Base-by-base conservation (phyloP, 495 filamentous ascomycete genomes). In the Umbilicaria muhlenbergii region DNA sequence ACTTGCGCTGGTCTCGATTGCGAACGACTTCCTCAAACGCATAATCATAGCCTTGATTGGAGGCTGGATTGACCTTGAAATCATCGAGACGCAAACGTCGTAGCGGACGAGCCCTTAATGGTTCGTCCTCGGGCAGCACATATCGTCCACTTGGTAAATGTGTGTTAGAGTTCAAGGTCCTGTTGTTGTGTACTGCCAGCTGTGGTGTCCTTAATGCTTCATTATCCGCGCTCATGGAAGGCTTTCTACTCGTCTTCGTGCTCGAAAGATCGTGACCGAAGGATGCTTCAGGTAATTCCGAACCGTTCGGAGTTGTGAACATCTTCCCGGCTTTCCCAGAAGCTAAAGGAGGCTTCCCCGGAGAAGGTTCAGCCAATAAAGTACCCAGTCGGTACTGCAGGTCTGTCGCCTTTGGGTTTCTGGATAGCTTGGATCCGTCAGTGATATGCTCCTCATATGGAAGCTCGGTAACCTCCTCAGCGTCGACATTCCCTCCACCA, bases 61-160 rank as follows among this genome's bases (percentile, higher is more conserved):
- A 63, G 11, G 67, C 57, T 2, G 86, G 76, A 50, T 98, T 96
- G 51, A 91, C 64, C 56, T 81, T 91, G 68, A 98, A 95, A 63
- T 92, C 78, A 2, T 68, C 62, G 4, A 78, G 60, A 16, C 62
- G 48, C 5, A 86, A 65, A 33, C 63, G 58, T 1, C 67, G 57
- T 5, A 75, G 49, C 11, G 77, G 70, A 28, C 65, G 66, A 11
- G 64, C 58, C 48, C 81, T 69, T 21, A 77, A 68, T 17, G 57
- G 65, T 42, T 63, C 61, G 44, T 64, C 50, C 16, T 64, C 59
- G 0, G 62, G 56, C 11, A 36, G 43, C 24, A 1, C 24, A 28
- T 6, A 10, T 28, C 8, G 24, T 17, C 44, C 11, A 14, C 18
- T 35, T 12, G 17, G 32, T 42, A 32, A 14, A 5, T 31, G 4